Evolutionary conservation across 192 early-diverging fungal species (phyloP).

Genomic region (Coemansia sp.): DNA sequence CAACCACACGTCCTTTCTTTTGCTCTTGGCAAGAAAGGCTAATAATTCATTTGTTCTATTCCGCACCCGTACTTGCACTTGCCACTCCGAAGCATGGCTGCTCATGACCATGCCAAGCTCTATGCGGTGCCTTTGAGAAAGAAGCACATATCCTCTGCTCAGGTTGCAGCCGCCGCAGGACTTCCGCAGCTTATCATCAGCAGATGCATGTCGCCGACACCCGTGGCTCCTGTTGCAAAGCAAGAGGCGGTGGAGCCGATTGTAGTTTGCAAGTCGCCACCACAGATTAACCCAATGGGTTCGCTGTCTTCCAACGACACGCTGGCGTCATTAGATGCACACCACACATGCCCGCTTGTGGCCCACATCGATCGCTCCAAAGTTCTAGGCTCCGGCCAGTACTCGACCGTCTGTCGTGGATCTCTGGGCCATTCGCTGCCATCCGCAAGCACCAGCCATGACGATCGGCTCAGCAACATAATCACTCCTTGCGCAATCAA

Average conservation of each 20-base stretch:
- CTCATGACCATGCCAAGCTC: conserved; percentile 31
- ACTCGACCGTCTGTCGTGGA: conserved; percentile 47
- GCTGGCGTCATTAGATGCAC: conserved; percentile 14
- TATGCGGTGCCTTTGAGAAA: conserved; percentile 26
- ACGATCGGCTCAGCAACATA: neutral
- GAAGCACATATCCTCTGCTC: conserved; percentile 13
- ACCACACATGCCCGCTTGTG: conserved; percentile 4
- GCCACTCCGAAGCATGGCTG: conserved; percentile 1
- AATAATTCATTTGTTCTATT: neutral
- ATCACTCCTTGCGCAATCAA: conserved; percentile 33
- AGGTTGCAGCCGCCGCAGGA: conserved; percentile 10
- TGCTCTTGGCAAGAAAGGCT: neutral
- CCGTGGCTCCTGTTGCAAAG: neutral
- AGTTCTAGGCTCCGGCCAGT: conserved; percentile 48
- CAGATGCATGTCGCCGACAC: conserved; percentile 39
- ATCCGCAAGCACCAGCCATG: neutral
- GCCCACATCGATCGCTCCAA: conserved; percentile 31
- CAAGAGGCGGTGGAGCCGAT: neutral
- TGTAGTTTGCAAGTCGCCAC: conserved; percentile 1
- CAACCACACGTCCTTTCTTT: neutral
- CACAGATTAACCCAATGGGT: neutral
- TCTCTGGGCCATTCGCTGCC: conserved; percentile 12
- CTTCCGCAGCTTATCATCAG: conserved; percentile 45
- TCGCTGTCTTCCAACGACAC: conserved; percentile 31
- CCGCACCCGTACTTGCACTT: neutral